Base-by-base conservation (phyloP, 805 yeast genomes). In the Candida methanosorbosa region DNA sequence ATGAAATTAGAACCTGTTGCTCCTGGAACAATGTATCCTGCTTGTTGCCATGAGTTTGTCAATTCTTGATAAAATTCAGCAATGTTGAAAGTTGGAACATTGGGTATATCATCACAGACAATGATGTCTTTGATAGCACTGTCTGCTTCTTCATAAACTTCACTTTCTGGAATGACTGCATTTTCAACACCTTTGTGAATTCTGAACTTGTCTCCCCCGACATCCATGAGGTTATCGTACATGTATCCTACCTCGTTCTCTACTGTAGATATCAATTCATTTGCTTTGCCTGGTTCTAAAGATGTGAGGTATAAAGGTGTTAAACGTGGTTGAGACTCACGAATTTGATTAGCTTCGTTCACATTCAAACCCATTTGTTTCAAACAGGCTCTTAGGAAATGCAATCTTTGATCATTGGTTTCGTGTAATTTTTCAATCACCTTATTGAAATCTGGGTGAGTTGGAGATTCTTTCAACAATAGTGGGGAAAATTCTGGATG, bases 401-500 rank as follows among this genome's bases (percentile, higher is more conserved):
- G 48, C 27, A 69, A 53, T 34, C 97, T 66, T 3, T 56, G 48
- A 2, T 50, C 51, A 35, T 80, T 77, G 23, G 66, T 48, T 0
- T 54, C 54, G 16, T 52, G 51, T 19, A 87, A 54, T 0, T 48
- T 52, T 3, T 60, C 47, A 2, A 73, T 55, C 3, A 76, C 59
- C 2, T 40, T 38, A 2, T 59, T 43, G 19, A 60, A 61, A 0
- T 36, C 31, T 2, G 52, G 51, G 9, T 40, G 17, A 1, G 41
- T 51, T 0, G 41, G 29, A 11, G 48, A 38, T 15, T 57, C 57
- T 40, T 70, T 58, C 42, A 78, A 46, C 13, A 70, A 60, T 13
- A 57, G 52, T 0, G 86, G 80, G 3, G 75, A 64, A 50, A 78
- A 87, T 56, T 92, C 99, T 0, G 96, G 95, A 57, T 92, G 98